Evolutionary conservation across 257 asterid genomes (phyloP).

Genomic region (Lycium ferocissimum): DNA sequence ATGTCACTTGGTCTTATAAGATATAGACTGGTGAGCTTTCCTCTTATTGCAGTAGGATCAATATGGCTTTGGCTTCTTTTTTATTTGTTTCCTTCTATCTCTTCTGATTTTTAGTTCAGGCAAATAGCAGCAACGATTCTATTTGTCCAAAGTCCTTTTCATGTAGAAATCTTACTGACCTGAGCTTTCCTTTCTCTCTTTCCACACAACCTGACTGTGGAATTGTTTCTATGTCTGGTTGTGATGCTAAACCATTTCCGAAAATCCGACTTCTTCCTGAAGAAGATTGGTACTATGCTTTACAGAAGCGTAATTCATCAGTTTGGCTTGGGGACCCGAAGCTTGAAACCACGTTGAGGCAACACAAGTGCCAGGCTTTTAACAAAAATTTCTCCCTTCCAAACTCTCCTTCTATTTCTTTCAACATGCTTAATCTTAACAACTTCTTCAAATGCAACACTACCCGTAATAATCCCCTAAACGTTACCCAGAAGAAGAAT

Average conservation of each 20-base stretch:
- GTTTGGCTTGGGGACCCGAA: background rate
- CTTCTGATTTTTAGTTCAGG: background rate
- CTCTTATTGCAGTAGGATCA: background rate
- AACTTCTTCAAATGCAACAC: background rate
- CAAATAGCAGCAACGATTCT: background rate
- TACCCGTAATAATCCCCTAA: background rate
- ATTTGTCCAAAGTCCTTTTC: background rate
- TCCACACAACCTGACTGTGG: background rate
- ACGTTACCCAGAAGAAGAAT: background rate
- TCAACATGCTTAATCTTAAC: accelerated
- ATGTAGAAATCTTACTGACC: background rate
- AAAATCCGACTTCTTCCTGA: background rate
- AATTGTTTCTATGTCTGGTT: background rate
- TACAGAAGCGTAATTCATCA: background rate
- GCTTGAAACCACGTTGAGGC: background rate
- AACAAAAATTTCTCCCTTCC: background rate
- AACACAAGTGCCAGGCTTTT: background rate
- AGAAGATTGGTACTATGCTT: background rate
- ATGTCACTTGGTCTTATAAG: background rate
- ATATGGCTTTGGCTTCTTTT: background rate
- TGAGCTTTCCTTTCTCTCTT: constrained; percentile 23
- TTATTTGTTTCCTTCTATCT: background rate
- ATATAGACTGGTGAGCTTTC: background rate
- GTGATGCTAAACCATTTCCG: background rate
- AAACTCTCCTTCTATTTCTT: background rate